Conservation (phyloP, 108 stramenopile species). For the Cyclotella choctawhatcheeana region DNA sequence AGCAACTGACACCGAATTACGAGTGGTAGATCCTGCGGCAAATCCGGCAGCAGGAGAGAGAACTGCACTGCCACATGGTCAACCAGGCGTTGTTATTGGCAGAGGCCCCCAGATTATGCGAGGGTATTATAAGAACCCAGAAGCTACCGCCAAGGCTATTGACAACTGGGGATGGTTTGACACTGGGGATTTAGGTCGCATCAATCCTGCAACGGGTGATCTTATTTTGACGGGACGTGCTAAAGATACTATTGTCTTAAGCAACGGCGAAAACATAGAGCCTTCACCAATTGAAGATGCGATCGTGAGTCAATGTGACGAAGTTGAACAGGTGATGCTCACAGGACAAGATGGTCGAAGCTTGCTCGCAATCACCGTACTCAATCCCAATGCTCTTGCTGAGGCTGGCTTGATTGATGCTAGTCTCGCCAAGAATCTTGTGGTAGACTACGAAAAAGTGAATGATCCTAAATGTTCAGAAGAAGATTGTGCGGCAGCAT, state of each 20-base stretch:
- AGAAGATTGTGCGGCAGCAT: conserved; percentile 65
- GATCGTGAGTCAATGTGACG: conserved; percentile 58
- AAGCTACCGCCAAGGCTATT: conserved; percentile 63
- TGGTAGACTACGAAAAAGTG: conserved; percentile 62
- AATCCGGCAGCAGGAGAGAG: conserved; percentile 33
- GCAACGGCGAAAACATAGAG: conserved; percentile 74
- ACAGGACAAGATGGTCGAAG: conserved; percentile 89
- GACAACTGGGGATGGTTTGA: conserved; percentile 74
- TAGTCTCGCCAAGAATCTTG: conserved; percentile 48
- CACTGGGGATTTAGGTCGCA: conserved; percentile 73
- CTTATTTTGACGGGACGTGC: conserved; percentile 71
- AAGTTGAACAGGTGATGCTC: conserved; percentile 95
- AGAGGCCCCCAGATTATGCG: conserved; percentile 76
- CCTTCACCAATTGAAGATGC: conserved; percentile 69
- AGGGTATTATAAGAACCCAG: conserved; percentile 80
- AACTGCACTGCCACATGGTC: conserved; percentile 34
- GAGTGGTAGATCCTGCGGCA: conserved; percentile 58
- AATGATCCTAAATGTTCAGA: conserved; percentile 79
- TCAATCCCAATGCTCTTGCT: conserved; percentile 76
- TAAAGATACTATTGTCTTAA: conserved; percentile 80
- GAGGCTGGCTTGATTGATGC: conserved; percentile 65
- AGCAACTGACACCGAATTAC: conserved; percentile 54
- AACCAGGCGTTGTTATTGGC: conserved; percentile 63
- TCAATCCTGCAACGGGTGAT: conserved; percentile 67
- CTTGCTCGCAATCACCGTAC: conserved; percentile 80